Evolutionary conservation across 2,329 filamentous ascomycete species (phyloP), one percentile per base, ranked within the genome.

Genomic region (Cladosporium sp.): DNA sequence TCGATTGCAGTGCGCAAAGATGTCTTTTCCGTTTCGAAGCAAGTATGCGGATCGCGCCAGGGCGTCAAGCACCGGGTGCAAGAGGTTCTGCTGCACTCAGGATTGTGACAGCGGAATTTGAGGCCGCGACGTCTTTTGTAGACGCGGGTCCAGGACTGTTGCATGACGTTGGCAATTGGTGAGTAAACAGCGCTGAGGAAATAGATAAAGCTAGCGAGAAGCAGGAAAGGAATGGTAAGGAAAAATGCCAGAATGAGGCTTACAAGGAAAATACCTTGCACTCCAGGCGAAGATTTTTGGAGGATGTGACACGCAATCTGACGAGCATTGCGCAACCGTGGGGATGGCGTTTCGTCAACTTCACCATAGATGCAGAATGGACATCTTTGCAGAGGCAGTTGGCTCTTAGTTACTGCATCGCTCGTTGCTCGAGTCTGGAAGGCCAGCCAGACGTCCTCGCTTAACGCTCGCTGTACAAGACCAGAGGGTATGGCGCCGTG

Each of bases 331-430:
- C 69, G 67, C 8, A 75, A 60, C 37, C 62, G 60, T 14, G 70
- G 59, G 26, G 62, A 29, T 1, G 73, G 70, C 21, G 79, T 72
- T 50, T 83, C 80, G 77, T 97, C 92, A 29, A 93, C 84, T 80
- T 98, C 95, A 35, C 92, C 92, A 74, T 98, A 99, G 70, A 84
- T 85, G 82, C 94, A 99, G 75, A 96, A 97, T 0, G 93, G 93
- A 73, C 95, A 98, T 46, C 89, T 88, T 57, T 95, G 84, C 1
- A 98, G 85, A 3, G 91, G 89, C 7, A 97, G 79, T 26, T 87
- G 85, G 28, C 90, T 91, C 65, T 90, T 88, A 29, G 91, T 79
- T 1, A 99, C 84, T 23, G 84, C 87, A 71, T 96, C 91, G 66
- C 90, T 89, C 3, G 91, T 89, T 28, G 96, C 83, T 33, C 92